Evolutionary conservation across 352 stramenopile species (phyloP), one percentile per base, ranked within the genome.

Genomic region (Phytopythium ostracodes): DNA sequence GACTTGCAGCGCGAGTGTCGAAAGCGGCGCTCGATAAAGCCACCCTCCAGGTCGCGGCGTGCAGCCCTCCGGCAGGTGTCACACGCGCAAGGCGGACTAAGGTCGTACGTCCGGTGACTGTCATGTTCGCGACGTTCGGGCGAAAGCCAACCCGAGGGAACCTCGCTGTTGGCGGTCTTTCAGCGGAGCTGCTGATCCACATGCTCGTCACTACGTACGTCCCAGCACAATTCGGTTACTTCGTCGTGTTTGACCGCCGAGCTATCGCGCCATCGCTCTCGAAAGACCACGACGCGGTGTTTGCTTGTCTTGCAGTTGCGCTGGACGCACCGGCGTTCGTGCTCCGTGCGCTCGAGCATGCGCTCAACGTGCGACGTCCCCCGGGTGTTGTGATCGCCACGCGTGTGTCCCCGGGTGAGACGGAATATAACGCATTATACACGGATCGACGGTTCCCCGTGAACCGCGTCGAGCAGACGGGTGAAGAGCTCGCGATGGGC

Each of bases 141-240:
- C 76, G 88, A 2, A 97, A 97, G 56, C 65, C 85, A 12, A 89
- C 84, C 0, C 75, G 68, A 11, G 84, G 84, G 9, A 96, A 96
- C 64, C 31, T 96, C 51, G 92, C 85, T 1, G 69, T 97, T 2
- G 92, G 91, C 24, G 91, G 94, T 0, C 71, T 98, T 31, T 78
- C 76, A 1, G 83, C 86, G 2, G 79, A 97, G 65, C 65, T 98
- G 29, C 71, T 96, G 14, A 93, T 98, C 40, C 93, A 92, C 65
- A 85, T 97, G 83, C 81, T 96, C 33, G 89, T 98, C 14, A 97
- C 85, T 9, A 98, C 92, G 31, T 94, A 93, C 64, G 76, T 98
- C 20, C 89, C 91, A 1, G 88, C 92, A 0, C 94, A 98, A 64
- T 98, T 97, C 63, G 93, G 91, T 63, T 91, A 96, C 65, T 95